Percentiles rank a stretch among this genome's conserved stretches.
Evolutionary conservation across 257 asterid genomes (phyloP).

Genomic region (Plantago elongata): DNA sequence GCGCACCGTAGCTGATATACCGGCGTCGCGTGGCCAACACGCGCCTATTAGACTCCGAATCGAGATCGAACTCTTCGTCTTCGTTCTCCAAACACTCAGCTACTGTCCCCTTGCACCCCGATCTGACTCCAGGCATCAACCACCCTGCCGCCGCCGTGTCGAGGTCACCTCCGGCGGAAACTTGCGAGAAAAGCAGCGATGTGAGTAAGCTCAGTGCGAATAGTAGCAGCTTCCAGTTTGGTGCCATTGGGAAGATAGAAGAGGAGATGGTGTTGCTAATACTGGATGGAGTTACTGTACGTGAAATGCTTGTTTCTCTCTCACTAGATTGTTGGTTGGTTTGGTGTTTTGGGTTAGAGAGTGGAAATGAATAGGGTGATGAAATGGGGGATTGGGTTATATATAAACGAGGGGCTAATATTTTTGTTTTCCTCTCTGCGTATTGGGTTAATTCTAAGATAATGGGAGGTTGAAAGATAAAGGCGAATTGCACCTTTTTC

Average conservation of each 20-base stretch:
- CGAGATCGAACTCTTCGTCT: slow-evolving; percentile 48
- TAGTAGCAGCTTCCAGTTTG: not conserved
- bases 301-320: slow-evolving; percentile 7
- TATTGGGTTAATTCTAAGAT: not conserved
- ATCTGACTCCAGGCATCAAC: slow-evolving; percentile 27
- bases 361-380: slow-evolving; percentile 4
- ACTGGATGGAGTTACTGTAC: not conserved
- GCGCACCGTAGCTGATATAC: slow-evolving; percentile 67
- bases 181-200: slow-evolving; percentile 13
- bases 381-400: slow-evolving; percentile 4
- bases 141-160: not conserved
- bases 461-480: not conserved
- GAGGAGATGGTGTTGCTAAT: slow-evolving; percentile 6
- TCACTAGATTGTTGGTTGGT: slow-evolving; percentile 12
- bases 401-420: not conserved
- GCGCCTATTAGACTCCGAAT: slow-evolving; percentile 51
- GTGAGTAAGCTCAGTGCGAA: slow-evolving; percentile 10
- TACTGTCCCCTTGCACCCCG: slow-evolving; percentile 30
- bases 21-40: slow-evolving; percentile 33
- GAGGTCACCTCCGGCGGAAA: slow-evolving; percentile 24
- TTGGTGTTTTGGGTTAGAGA: no score
- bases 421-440: not conserved
- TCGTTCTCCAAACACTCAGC: slow-evolving; percentile 36
- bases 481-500: not conserved
- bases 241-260: slow-evolving; percentile 4